Conservation (phyloP, 345 rosid species). For the Microthlaspi erraticum region DNA sequence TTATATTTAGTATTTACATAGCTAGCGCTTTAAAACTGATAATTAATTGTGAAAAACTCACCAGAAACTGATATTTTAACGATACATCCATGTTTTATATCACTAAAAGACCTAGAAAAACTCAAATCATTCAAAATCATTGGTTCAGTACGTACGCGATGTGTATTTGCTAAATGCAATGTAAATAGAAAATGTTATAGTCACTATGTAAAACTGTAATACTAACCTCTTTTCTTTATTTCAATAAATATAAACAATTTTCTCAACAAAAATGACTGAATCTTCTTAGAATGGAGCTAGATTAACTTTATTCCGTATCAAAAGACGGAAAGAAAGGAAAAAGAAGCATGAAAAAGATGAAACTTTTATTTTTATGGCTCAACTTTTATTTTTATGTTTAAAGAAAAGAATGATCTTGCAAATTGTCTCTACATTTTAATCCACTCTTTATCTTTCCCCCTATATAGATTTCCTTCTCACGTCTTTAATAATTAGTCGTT, state of each 20-base stretch:
- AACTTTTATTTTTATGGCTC: conserved; percentile 17
- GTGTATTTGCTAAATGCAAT: not conserved
- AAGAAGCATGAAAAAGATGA: conserved; percentile 28
- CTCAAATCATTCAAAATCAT: too few relatives aligned
- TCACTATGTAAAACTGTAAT: conserved; percentile 1
- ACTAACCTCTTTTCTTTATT: not conserved
- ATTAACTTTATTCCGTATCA: conserved; percentile 23
- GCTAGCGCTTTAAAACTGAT: too few relatives aligned
- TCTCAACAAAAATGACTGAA: conserved; percentile 8
- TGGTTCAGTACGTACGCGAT: too few relatives aligned
- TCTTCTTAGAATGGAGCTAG: conserved; percentile 34
- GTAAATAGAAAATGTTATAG: not conserved
- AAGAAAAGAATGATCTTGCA: conserved; percentile 20
- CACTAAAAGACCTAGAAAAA: too few relatives aligned
- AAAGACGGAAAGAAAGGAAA: conserved; percentile 20
- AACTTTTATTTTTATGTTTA: not conserved
- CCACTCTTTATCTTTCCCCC: conserved; percentile 10
- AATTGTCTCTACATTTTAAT: conserved; percentile 29
- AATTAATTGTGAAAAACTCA: too few relatives aligned
- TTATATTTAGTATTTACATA: too few relatives aligned
- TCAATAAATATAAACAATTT: not conserved
- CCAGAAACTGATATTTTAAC: too few relatives aligned
- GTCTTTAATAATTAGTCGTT: conserved; percentile 32
- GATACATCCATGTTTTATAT: too few relatives aligned
- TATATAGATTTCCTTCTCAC: conserved; percentile 6